A percentile compares a stretch with the other conserved stretches of the same genome.
phyloP scores from a whole-genome alignment of 1,139 yeast species.

The Protomyces arabidopsidicola region DNA sequence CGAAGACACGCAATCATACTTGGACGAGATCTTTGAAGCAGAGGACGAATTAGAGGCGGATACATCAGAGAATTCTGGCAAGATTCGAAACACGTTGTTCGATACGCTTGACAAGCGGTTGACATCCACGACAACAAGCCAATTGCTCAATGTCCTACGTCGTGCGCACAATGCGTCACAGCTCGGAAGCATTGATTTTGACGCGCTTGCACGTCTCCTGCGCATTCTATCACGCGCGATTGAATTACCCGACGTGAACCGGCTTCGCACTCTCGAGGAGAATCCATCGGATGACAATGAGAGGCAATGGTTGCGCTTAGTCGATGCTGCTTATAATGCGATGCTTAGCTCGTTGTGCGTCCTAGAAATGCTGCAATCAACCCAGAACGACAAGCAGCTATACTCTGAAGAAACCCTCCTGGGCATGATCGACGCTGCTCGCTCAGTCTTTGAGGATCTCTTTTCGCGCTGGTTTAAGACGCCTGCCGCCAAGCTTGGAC shows the following conservation, averaged over 20 bases:
- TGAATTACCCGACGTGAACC: too few species aligned
- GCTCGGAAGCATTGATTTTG: neutral
- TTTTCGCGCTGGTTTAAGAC: constrained; percentile 36
- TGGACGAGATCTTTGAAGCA: constrained; percentile 34
- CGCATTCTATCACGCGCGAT: constrained; percentile 12
- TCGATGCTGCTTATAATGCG: constrained; percentile 6
- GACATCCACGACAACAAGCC: neutral
- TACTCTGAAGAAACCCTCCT: constrained; percentile 47
- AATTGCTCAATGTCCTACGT: constrained; percentile 3
- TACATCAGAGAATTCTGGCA: constrained; percentile 40
- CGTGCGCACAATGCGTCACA: neutral
- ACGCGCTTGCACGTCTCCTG: neutral
- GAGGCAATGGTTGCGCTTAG: neutral
- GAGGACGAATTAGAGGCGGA: constrained; percentile 33
- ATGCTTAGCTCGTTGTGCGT: constrained; percentile 13
- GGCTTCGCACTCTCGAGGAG: neutral
- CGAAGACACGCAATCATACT: constrained; percentile 20
- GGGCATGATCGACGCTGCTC: constrained; percentile 45
- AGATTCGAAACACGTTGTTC: constrained; percentile 36
- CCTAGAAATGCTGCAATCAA: neutral
- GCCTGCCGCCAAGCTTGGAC: neutral
- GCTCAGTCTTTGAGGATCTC: constrained; percentile 42
- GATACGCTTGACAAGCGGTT: neutral
- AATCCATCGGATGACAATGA: neutral
- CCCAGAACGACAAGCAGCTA: constrained; percentile 33